Evolutionary conservation across 1,139 yeast genomes (phyloP).

Genomic region (Nakaseomyces sp.): DNA sequence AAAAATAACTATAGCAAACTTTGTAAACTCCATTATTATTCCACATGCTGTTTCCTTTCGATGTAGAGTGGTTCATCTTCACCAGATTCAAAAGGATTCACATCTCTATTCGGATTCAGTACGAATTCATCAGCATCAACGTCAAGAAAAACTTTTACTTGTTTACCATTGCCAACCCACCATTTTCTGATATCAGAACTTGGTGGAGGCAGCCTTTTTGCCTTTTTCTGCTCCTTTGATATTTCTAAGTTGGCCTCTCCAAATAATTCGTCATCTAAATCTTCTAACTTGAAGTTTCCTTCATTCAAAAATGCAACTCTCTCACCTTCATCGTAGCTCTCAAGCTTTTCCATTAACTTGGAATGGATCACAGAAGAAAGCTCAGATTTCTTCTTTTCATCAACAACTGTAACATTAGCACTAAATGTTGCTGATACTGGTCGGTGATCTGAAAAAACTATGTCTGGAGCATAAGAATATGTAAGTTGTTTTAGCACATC

Average conservation of each 20-base stretch:
- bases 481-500: slow-evolving; percentile 53
- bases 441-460: slow-evolving; percentile 82
- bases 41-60: not conserved
- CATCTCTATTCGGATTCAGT: slow-evolving; percentile 59
- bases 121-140: slow-evolving; percentile 33
- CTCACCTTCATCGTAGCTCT: slow-evolving; percentile 30
- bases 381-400: slow-evolving; percentile 51
- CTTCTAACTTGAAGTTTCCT: slow-evolving; percentile 15
- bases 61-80: slow-evolving; percentile 38
- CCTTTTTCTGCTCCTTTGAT: slow-evolving; percentile 20
- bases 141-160: slow-evolving; percentile 51
- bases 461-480: slow-evolving; percentile 53
- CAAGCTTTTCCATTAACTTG: slow-evolving; percentile 21
- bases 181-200: slow-evolving; percentile 74
- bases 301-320: slow-evolving; percentile 31
- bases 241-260: slow-evolving; percentile 6
- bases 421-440: slow-evolving; percentile 79
- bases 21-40: no score
- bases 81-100: slow-evolving; percentile 56
- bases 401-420: slow-evolving; percentile 59
- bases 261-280: slow-evolving; percentile 10
- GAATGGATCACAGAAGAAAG: slow-evolving; percentile 54
- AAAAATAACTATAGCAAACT: no score
- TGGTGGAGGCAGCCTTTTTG: slow-evolving; percentile 65
- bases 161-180: slow-evolving; percentile 82